These are phyloP conservation scores for Achaetomiella virescens DNA, from an alignment of 495 filamentous ascomycete species.

Conservation along the genomic window DNA sequence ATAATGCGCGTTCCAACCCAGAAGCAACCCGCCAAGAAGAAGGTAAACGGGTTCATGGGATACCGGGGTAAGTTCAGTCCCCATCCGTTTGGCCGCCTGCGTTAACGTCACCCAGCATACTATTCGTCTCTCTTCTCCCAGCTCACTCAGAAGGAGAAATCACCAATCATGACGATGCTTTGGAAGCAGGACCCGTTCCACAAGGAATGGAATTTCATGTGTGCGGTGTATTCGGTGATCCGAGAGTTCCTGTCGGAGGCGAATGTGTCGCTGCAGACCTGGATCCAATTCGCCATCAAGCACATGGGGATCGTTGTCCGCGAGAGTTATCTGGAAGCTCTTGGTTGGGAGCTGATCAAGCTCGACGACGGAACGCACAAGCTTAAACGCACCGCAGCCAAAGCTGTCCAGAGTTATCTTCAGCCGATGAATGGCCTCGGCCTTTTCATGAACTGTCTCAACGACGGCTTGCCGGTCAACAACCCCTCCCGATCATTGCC, in stretches of 20 bases:
- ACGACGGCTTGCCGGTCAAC: slow-evolving; percentile 20
- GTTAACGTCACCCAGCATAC: slow-evolving; percentile 3
- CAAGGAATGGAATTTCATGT: slow-evolving; percentile 28
- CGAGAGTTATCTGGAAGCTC: slow-evolving; percentile 18
- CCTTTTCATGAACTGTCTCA: slow-evolving; percentile 20
- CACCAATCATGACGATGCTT: slow-evolving; percentile 17
- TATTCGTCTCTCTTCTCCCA: slow-evolving; percentile 13
- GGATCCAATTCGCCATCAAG: slow-evolving; percentile 20
- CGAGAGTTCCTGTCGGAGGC: slow-evolving; percentile 17
- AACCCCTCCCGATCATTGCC: slow-evolving; percentile 17
- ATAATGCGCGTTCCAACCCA: slow-evolving; percentile 6
- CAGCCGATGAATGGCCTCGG: slow-evolving; percentile 24
- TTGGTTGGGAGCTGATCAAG: slow-evolving; percentile 20
- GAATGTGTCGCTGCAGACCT: slow-evolving; percentile 18
- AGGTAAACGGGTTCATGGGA: slow-evolving; percentile 16
- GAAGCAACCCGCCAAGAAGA: slow-evolving; percentile 10
- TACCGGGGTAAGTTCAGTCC: slow-evolving; percentile 4
- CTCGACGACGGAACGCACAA: slow-evolving; percentile 16
- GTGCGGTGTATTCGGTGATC: slow-evolving; percentile 22
- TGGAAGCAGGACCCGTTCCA: slow-evolving; percentile 23
- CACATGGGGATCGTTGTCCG: slow-evolving; percentile 19
- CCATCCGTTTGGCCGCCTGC: not conserved
- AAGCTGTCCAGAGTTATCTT: slow-evolving; percentile 3
- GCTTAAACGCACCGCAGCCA: slow-evolving; percentile 12
- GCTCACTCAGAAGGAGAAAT: slow-evolving; percentile 13